phyloP scores from a whole-genome alignment of 1,284 basidiomycete genomes.

The Microbotryum saponariae region DNA sequence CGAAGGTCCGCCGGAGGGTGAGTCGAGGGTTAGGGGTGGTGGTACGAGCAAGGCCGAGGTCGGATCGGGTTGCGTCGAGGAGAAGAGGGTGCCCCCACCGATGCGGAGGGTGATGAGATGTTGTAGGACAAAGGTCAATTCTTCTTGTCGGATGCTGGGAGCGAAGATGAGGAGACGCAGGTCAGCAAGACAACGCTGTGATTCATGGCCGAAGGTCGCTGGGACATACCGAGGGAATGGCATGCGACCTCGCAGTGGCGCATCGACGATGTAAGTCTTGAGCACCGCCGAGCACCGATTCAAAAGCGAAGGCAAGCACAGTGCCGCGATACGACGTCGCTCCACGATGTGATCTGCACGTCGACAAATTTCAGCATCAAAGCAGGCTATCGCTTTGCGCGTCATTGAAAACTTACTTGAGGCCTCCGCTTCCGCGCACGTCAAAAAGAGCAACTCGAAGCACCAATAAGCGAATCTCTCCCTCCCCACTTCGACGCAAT shows the following conservation, averaged over 20 bases:
- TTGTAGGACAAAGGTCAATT: conserved; percentile 72
- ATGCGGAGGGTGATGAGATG: conserved; percentile 62
- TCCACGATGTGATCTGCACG: conserved; percentile 44
- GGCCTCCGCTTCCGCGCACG: conserved; percentile 53
- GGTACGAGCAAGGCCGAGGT: conserved; percentile 10
- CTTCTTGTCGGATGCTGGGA: conserved; percentile 72
- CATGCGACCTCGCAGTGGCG: conserved; percentile 66
- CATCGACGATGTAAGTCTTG: conserved; percentile 69
- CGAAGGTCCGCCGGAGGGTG: conserved; percentile 28
- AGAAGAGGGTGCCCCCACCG: conserved; percentile 66
- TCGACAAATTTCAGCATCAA: neutral
- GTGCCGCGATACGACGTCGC: conserved; percentile 58
- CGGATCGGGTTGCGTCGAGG: conserved; percentile 54
- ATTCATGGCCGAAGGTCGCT: neutral
- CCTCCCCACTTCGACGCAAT: conserved; percentile 53
- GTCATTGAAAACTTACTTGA: conserved; percentile 19
- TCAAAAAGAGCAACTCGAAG: conserved; percentile 75
- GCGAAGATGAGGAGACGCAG: neutral
- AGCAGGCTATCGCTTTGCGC: neutral
- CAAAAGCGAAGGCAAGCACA: conserved; percentile 62
- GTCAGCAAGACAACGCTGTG: neutral
- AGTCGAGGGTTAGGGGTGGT: conserved; percentile 42
- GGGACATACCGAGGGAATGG: conserved; percentile 67
- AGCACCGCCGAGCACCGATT: conserved; percentile 63
- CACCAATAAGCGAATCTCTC: conserved; percentile 92